phyloP scores from a whole-genome alignment of 257 asterid genomes.

The Fraxinus excelsior region DNA sequence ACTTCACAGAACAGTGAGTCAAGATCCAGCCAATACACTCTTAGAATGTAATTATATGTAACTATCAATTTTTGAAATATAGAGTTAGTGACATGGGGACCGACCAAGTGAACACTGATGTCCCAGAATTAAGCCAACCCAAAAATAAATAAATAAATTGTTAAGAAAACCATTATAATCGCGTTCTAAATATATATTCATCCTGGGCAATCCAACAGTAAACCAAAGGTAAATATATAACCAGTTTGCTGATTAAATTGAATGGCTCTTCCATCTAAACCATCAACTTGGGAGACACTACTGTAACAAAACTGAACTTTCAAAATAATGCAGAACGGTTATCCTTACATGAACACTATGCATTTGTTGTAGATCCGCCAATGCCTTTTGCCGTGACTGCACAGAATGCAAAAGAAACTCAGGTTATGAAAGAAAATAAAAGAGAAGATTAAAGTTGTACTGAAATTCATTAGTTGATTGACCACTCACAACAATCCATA shows the following conservation, averaged over 20 bases:
- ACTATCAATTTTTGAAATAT: not conserved
- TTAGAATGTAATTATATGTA: too few relatives aligned
- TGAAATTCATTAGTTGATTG: not conserved
- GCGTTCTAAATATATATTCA: conserved; percentile 23
- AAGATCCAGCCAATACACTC: not conserved
- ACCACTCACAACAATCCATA: not conserved
- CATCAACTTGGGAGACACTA: conserved; percentile 13
- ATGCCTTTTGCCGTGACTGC: conserved; percentile 98
- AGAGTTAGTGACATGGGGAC: not conserved
- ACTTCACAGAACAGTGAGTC: not conserved
- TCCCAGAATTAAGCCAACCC: not conserved
- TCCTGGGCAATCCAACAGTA: conserved; percentile 1
- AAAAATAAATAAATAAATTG: not conserved
- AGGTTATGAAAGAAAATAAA: conserved; percentile 15
- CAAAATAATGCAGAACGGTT: conserved; percentile 22
- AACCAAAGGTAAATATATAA: not conserved
- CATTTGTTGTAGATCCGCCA: conserved; percentile 90
- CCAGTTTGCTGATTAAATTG: not conserved
- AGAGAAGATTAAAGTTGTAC: not conserved
- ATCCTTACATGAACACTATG: conserved; percentile 76
- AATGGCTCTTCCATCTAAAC: not conserved
- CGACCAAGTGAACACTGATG: too few relatives aligned
- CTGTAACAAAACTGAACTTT: conserved; percentile 5
- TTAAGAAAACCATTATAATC: not conserved
- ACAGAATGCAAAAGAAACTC: conserved; percentile 24